phyloP scores from a whole-genome alignment of 768 basidiomycete species.

The Boletus pseudo-olivaceus region DNA sequence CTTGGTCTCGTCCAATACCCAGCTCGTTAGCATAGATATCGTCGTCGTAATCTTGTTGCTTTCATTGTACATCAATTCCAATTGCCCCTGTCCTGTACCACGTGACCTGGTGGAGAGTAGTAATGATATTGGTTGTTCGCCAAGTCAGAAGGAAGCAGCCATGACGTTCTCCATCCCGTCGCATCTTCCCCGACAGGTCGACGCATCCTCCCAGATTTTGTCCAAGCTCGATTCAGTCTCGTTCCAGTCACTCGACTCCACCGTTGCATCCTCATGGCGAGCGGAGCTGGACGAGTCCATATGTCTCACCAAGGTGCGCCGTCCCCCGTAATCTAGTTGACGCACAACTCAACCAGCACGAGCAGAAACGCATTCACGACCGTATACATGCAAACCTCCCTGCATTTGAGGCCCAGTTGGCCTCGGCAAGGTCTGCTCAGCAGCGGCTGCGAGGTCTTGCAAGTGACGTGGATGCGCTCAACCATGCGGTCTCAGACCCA shows the following conservation, averaged over 20 bases:
- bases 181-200: conserved; percentile 68
- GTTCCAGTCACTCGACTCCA: conserved; percentile 53
- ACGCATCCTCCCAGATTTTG: conserved; percentile 70
- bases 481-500: conserved; percentile 49
- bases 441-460: conserved; percentile 50
- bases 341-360: conserved; percentile 7
- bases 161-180: conserved; percentile 78
- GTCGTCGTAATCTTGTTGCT: conserved; percentile 25
- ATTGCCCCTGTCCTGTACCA: conserved; percentile 1
- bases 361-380: conserved; percentile 65
- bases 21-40: conserved; percentile 27
- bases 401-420: conserved; percentile 59
- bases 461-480: conserved; percentile 50
- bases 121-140: background rate
- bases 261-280: conserved; percentile 66
- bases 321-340: background rate
- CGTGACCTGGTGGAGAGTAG: conserved; percentile 13
- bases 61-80: conserved; percentile 18
- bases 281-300: conserved; percentile 71
- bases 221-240: conserved; percentile 65
- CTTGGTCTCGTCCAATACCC: conserved; percentile 22
- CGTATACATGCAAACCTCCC: conserved; percentile 65
- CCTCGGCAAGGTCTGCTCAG: conserved; percentile 63
- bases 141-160: conserved; percentile 3
- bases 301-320: conserved; percentile 59